Conservation (phyloP, 352 stramenopile genomes). For the Saprolegnia diclina region DNA sequence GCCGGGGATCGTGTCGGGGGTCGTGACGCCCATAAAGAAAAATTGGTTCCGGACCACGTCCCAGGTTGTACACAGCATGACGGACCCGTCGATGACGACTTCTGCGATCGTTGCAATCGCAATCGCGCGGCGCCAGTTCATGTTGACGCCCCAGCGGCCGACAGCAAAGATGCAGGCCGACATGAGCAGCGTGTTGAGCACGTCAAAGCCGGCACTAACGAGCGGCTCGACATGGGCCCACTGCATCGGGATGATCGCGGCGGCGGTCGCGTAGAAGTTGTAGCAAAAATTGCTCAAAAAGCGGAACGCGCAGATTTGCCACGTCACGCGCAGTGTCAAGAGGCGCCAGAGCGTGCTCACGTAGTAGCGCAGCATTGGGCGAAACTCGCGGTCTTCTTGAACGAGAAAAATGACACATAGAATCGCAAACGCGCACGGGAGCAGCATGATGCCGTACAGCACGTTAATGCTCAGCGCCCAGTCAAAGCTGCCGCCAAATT, state of each 20-base stretch:
- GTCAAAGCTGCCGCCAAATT: constrained; percentile 15
- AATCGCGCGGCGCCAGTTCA: constrained; percentile 20
- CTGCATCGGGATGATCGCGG: not conserved
- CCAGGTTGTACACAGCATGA: constrained; percentile 17
- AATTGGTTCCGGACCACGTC: constrained; percentile 18
- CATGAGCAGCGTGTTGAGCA: constrained; percentile 4
- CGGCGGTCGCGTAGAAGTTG: constrained; percentile 3
- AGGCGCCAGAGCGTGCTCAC: constrained; percentile 20
- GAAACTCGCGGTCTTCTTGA: not conserved
- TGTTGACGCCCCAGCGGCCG: constrained; percentile 7
- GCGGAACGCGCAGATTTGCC: constrained; percentile 24
- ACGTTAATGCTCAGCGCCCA: constrained; percentile 5
- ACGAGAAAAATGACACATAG: not conserved
- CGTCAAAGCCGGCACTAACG: not conserved
- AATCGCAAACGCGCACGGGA: constrained; percentile 5
- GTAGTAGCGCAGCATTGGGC: not conserved
- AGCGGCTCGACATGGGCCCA: constrained; percentile 9
- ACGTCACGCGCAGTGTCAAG: constrained; percentile 12
- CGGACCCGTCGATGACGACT: constrained; percentile 14
- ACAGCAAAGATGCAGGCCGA: not conserved
- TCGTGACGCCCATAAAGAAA: constrained; percentile 30
- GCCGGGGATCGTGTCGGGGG: constrained; percentile 44
- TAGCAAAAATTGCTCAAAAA: constrained; percentile 13
- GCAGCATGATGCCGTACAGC: not conserved
- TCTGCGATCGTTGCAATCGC: not conserved